Evolutionary conservation across 495 filamentous ascomycete species (phyloP), one percentile per base, ranked within the genome.

Genomic region (Elasticomyces elasticus): DNA sequence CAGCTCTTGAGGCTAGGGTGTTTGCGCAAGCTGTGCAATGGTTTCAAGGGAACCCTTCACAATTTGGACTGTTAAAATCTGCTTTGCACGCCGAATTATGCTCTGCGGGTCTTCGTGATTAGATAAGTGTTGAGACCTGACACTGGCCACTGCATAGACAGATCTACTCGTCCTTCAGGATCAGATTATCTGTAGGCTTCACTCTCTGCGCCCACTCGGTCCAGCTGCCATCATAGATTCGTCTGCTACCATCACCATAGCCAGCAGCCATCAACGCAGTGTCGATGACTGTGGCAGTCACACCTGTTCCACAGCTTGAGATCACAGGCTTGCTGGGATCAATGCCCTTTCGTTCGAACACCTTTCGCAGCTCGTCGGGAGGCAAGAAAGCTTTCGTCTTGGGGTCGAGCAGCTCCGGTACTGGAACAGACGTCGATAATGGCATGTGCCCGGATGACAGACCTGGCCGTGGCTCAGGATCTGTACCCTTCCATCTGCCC

Each of bases 191-290:
- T 15, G 26, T 48, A 5, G 51, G 40, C 44, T 54, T 7, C 48
- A 62, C 62, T 33, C 62, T 35, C 41, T 64, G 62, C 17, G 62
- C 62, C 62, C 62, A 64, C 49, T 64, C 62, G 19, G 91, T 95
- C 92, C 92, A 97, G 63, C 89, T 95, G 15, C 92, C 92, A 75
- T 97, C 92, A 66, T 98, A 98, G 24, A 96, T 73, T 63, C 78
- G 82, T 55, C 85, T 38, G 3, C 52, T 79, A 38, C 80, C 81
- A 31, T 80, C 75, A 9, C 83, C 85, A 64, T 79, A 88, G 22
- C 82, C 85, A 17, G 90, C 89, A 64, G 86, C 82, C 24, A 73
- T 77, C 33, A 98, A 69, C 5, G 92, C 92, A 25, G 88, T 85
- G 63, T 98, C 92, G 53, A 98, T 80, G 17, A 96, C 78, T 12